Conservation (phyloP, 1,139 yeast species). For the Suhomyces bokatorum region DNA sequence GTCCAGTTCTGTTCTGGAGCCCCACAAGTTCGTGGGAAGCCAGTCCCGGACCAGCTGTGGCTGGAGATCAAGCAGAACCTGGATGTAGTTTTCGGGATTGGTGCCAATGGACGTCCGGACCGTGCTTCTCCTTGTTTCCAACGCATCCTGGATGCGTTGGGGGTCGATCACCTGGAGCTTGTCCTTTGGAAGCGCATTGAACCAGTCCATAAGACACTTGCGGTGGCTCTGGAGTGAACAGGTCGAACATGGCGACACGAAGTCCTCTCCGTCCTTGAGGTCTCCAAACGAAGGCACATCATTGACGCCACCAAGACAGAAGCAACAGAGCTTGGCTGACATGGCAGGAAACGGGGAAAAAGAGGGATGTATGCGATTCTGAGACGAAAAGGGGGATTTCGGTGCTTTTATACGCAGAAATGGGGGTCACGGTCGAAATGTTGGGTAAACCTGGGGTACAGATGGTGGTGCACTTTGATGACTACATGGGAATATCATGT, state of each 20-base stretch:
- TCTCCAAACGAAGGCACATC: constrained; percentile 48
- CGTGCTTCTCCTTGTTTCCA: constrained; percentile 1
- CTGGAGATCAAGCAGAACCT: constrained; percentile 3
- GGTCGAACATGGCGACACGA: constrained; percentile 43
- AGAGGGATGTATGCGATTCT: neutral
- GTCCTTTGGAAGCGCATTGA: constrained; percentile 37
- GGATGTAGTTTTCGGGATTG: neutral
- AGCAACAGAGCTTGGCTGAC: constrained; percentile 30
- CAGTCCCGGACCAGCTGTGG: constrained; percentile 5
- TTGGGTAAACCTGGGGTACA: neutral
- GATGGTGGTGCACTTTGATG: neutral
- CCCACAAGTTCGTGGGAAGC: constrained; percentile 5
- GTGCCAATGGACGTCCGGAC: neutral
- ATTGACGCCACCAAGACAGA: constrained; percentile 42
- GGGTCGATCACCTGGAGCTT: constrained; percentile 26
- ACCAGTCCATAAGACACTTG: constrained; percentile 48
- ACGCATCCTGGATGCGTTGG: constrained; percentile 8
- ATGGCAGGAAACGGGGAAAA: neutral
- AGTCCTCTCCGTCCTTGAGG: constrained; percentile 38
- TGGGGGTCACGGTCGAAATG: neutral
- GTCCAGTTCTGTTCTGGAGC: neutral
- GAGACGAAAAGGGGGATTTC: neutral
- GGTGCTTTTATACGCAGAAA: neutral
- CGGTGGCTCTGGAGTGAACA: constrained; percentile 42
- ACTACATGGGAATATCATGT: neutral